Percentiles rank a stretch among this genome's conserved stretches.
These are phyloP conservation scores for Manihot esculenta DNA, from an alignment of 441 rosid species.

Conservation along the genomic window DNA sequence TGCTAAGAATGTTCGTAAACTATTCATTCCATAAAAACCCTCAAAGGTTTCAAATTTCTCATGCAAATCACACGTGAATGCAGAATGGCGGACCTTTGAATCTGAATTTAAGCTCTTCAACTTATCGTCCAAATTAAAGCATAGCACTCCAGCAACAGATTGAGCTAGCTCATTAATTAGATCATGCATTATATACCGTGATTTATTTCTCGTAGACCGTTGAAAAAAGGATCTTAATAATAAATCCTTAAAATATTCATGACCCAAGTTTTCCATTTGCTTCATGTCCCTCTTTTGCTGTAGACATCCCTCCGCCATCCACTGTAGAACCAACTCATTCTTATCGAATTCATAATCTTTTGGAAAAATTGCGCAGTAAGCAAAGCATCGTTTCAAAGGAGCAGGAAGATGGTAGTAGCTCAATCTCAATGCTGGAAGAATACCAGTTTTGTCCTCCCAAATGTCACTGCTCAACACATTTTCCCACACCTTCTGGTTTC, in stretches of 20 bases:
- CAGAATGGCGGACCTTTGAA: constrained; percentile 3
- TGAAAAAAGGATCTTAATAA: constrained; percentile 30
- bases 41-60: constrained; percentile 10
- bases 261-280: constrained; percentile 19
- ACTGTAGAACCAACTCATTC: not conserved
- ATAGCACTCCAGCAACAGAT: constrained; percentile 15
- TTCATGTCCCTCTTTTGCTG: constrained; percentile 2
- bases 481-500: not conserved
- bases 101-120: not conserved
- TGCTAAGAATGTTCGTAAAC: constrained; percentile 7
- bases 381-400: constrained; percentile 10
- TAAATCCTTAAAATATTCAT: constrained; percentile 25
- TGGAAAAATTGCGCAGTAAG: constrained; percentile 13
- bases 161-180: constrained; percentile 28
- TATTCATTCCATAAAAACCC: not conserved
- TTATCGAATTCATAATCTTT: constrained; percentile 3
- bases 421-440: constrained; percentile 7
- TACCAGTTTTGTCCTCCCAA: constrained; percentile 3
- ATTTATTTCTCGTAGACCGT: not conserved
- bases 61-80: not conserved
- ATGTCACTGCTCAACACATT: not conserved
- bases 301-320: constrained; percentile 27
- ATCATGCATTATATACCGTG: constrained; percentile 26
- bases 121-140: constrained; percentile 14
- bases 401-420: constrained; percentile 17